Conservation (phyloP, 2,329 filamentous ascomycete genomes). For the Venturia aucupariae region DNA sequence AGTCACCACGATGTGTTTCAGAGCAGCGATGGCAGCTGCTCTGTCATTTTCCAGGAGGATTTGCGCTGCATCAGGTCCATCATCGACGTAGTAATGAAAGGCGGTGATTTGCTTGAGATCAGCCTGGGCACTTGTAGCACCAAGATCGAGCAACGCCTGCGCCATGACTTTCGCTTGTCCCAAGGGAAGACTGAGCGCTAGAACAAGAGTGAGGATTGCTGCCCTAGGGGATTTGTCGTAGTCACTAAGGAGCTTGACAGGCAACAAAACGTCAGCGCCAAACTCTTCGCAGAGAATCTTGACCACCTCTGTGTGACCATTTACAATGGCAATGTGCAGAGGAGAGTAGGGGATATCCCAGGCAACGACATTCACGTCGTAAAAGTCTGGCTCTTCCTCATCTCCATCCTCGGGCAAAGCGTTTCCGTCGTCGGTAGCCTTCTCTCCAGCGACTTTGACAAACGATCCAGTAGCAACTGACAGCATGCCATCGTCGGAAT, state of each 20-base stretch:
- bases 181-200: slow-evolving; percentile 56
- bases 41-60: slow-evolving; percentile 45
- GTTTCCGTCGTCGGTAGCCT: slow-evolving; percentile 33
- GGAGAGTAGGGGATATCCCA: slow-evolving; percentile 71
- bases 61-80: slow-evolving; percentile 39
- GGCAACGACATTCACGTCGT: slow-evolving; percentile 65
- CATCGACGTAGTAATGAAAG: slow-evolving; percentile 55
- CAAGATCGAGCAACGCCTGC: slow-evolving; percentile 55
- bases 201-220: slow-evolving; percentile 59
- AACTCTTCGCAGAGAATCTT: slow-evolving; percentile 59
- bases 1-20: slow-evolving; percentile 53
- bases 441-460: slow-evolving; percentile 52
- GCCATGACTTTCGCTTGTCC: slow-evolving; percentile 58
- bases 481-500: slow-evolving; percentile 25
- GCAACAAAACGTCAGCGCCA: slow-evolving; percentile 67
- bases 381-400: slow-evolving; percentile 65
- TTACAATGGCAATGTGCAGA: slow-evolving; percentile 68
- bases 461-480: slow-evolving; percentile 57
- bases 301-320: slow-evolving; percentile 61
- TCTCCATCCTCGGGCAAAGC: slow-evolving; percentile 44
- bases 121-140: slow-evolving; percentile 64
- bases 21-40: slow-evolving; percentile 50
- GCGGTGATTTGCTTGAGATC: slow-evolving; percentile 56
- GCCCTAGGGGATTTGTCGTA: slow-evolving; percentile 41
- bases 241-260: slow-evolving; percentile 54